Evolutionary conservation across 1,284 basidiomycete genomes (phyloP).

Genomic region (Ustilago tritici): DNA sequence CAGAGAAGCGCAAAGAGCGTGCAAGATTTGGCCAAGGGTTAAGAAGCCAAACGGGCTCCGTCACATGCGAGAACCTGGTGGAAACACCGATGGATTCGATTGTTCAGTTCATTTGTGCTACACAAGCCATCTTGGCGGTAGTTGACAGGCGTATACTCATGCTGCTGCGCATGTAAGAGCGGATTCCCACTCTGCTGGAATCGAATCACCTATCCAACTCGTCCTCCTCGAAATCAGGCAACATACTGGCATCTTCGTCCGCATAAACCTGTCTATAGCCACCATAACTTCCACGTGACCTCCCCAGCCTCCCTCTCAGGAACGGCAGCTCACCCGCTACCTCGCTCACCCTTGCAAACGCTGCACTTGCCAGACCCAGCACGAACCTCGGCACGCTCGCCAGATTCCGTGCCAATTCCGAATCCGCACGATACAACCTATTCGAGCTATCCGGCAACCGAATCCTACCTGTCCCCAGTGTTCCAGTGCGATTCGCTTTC

Average conservation of each 20-base stretch:
- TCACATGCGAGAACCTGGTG: not conserved
- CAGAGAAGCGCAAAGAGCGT: no score
- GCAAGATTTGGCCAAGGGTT: no score
- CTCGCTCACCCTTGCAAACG: constrained; percentile 41
- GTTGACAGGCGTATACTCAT: not conserved
- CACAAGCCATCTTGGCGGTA: not conserved
- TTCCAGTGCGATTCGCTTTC: constrained; percentile 71
- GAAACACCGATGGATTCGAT: not conserved
- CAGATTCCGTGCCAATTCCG: constrained; percentile 78
- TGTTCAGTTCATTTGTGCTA: not conserved
- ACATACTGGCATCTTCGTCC: constrained; percentile 66
- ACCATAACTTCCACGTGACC: constrained; percentile 51
- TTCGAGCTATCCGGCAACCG: constrained; percentile 55
- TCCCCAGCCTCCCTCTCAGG: constrained; percentile 26
- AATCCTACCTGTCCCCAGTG: constrained; percentile 25
- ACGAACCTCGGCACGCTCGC: constrained; percentile 49
- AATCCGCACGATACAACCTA: constrained; percentile 67
- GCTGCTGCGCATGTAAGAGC: not conserved
- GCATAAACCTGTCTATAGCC: constrained; percentile 63
- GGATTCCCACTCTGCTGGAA: not conserved
- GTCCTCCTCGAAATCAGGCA: constrained; percentile 65
- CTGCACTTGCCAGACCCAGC: constrained; percentile 40
- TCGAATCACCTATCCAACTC: constrained; percentile 40
- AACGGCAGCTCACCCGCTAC: constrained; percentile 54
- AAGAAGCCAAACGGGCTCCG: not conserved